These are phyloP conservation scores for Eucalyptus curtisii DNA, from an alignment of 345 rosid genomes.

Conservation along the genomic window DNA sequence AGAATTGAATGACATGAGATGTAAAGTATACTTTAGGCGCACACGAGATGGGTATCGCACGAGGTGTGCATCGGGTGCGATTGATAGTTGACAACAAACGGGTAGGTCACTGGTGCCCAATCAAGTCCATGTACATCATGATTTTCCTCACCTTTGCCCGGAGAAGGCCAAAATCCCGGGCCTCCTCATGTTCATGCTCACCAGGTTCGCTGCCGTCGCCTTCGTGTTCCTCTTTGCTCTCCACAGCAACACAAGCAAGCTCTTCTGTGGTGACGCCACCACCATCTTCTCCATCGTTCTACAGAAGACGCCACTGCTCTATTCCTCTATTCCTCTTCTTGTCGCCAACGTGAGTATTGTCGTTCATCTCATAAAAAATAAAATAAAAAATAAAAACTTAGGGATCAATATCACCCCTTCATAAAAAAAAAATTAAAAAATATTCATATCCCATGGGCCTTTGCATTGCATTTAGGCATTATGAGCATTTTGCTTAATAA, in stretches of 20 bases:
- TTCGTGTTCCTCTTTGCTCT: slow-evolving; percentile 52
- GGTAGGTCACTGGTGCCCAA: neutral
- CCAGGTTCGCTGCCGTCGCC: slow-evolving; percentile 40
- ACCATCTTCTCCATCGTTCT: neutral
- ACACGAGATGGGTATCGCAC: neutral
- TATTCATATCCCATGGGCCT: neutral
- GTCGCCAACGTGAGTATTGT: neutral
- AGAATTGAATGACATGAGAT: neutral
- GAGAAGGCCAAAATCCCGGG: slow-evolving; percentile 66
- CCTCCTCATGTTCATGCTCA: slow-evolving; percentile 29
- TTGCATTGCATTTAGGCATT: neutral
- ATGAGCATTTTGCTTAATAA: neutral
- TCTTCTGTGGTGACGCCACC: slow-evolving; percentile 23
- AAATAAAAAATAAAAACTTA: too few relatives aligned
- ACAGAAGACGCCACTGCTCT: neutral
- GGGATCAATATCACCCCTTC: neutral
- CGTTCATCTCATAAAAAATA: neutral
- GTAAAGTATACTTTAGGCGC: neutral
- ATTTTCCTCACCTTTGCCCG: slow-evolving; percentile 47
- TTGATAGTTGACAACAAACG: neutral
- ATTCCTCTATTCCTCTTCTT: neutral
- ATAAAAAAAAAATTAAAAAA: too few relatives aligned
- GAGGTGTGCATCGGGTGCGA: neutral
- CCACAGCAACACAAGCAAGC: slow-evolving; percentile 48
- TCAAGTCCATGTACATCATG: slow-evolving; percentile 54